Base-by-base conservation (phyloP, 495 filamentous ascomycete species). In the Lepidopterella palustris region DNA sequence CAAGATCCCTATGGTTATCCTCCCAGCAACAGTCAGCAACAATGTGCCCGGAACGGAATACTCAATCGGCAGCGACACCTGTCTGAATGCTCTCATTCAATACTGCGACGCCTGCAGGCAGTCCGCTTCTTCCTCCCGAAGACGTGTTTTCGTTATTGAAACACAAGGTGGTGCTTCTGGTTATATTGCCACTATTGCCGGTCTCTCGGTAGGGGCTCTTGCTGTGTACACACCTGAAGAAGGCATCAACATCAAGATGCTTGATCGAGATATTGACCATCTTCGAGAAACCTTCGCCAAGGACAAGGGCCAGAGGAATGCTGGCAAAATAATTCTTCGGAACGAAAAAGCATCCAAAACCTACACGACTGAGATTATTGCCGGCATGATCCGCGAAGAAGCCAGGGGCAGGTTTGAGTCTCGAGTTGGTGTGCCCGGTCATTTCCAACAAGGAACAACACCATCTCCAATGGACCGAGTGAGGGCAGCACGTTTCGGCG, bases 1-100 rank as follows among this genome's bases (percentile, higher is more conserved):
- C 64, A 88, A 88, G 70, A 97, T 99, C 63, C 95, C 95, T 50
- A 91, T 97, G 82, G 81, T 85, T 23, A 79, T 96, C 24, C 78
- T 97, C 13, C 95, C 95, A 18, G 95, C 95, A n/a, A 99, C 95
- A 25, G 91, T 99, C 70, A 92, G 87, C 65, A 97, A 97, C 78
- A 99, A 99, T 73, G 95, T 99, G 8, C 95, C 93, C 0, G 95
- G 95, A 8, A 96, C 91, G 13, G 95, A 99, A 73, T 99, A 96
- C 76, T 96, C 90, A 0, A 81, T 99, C 47, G 95, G 95, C 18
- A 95, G 88, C 51, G 95, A 99, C 71, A 99, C 95, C 11, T 99
- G 95, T 70, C 78, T 97, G 40, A 99, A 99, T 72, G 90, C 95
- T n/a, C 78, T 99, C 18, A 89, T 96, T 60, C 80, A 86, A 29